A percentile compares a stretch with the other conserved stretches of the same genome.
Evolutionary conservation across 1,284 basidiomycete species (phyloP).

Genomic region (Blastosporella zonata): DNA sequence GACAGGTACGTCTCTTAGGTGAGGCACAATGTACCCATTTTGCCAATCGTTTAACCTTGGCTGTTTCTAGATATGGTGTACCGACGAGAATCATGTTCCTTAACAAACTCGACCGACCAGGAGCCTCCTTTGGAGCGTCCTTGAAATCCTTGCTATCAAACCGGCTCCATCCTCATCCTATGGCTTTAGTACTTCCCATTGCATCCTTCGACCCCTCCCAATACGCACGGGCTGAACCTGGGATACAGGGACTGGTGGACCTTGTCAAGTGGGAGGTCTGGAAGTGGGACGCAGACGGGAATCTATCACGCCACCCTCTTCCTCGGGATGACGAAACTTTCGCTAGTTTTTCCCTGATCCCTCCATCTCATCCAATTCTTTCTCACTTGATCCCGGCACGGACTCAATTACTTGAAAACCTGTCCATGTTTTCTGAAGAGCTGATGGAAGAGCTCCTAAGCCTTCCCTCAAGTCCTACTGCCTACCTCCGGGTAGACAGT

Average conservation of each 20-base stretch:
- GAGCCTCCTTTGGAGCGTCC: conserved; percentile 74
- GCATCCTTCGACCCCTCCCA: conserved; percentile 66
- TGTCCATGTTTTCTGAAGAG: conserved; percentile 78
- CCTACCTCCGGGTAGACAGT: conserved; percentile 58
- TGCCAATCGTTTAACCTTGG: conserved; percentile 1
- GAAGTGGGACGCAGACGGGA: conserved; percentile 59
- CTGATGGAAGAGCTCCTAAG: conserved; percentile 70
- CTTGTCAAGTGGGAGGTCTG: conserved; percentile 79
- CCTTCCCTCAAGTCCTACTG: conserved; percentile 53
- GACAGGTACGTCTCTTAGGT: conserved; percentile 59
- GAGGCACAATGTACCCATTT: conserved; percentile 13
- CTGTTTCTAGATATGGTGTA: conserved; percentile 66
- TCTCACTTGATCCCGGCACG: conserved; percentile 68
- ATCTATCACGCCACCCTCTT: conserved; percentile 45
- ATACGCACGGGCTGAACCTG: conserved; percentile 70
- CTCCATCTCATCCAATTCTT: conserved; percentile 59
- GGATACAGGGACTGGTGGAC: conserved; percentile 76
- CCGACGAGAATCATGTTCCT: conserved; percentile 77
- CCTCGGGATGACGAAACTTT: conserved; percentile 49
- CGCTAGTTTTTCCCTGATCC: conserved; percentile 41
- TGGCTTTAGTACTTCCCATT: conserved; percentile 73
- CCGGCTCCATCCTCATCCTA: conserved; percentile 72
- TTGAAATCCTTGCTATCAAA: conserved; percentile 69
- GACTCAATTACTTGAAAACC: conserved; percentile 66
- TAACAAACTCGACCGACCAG: conserved; percentile 86